Conservation (phyloP, 306 rosid species). For the Malus asiatica region DNA sequence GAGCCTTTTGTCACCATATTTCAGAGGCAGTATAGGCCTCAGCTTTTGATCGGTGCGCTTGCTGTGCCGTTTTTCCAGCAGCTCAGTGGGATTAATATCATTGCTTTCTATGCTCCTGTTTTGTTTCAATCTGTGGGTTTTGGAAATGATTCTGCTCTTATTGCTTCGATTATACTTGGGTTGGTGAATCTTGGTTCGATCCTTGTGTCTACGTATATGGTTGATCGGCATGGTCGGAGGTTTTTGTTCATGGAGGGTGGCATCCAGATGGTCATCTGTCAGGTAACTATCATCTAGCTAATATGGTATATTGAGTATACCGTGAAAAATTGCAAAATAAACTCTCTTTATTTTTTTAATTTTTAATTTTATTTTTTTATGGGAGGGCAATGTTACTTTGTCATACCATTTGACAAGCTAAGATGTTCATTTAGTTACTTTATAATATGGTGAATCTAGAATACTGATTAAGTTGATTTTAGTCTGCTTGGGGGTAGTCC, state of each 20-base stretch:
- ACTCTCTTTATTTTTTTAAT: not conserved
- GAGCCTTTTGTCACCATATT: conserved; percentile 48
- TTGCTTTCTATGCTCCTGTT: conserved; percentile 66
- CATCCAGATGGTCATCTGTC: conserved; percentile 44
- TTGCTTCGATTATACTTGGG: conserved; percentile 55
- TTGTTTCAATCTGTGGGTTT: conserved; percentile 63
- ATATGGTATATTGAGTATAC: not conserved
- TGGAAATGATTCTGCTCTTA: conserved; percentile 45
- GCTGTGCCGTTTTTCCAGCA: conserved; percentile 55
- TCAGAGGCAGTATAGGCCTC: conserved; percentile 55
- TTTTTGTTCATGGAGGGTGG: conserved; percentile 57
- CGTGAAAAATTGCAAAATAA: not conserved
- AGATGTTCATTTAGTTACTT: not conserved
- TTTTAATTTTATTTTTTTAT: no score
- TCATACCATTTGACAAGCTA: not conserved
- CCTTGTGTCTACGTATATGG: conserved; percentile 35
- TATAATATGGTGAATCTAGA: not conserved
- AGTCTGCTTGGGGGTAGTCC: not conserved
- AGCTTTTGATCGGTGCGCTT: conserved; percentile 39
- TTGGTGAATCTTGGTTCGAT: conserved; percentile 36
- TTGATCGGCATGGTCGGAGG: conserved; percentile 65
- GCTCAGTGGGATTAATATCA: conserved; percentile 53
- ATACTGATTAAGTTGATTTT: not conserved
- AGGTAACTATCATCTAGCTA: conserved; percentile 22
- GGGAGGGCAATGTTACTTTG: not conserved